phyloP scores from a whole-genome alignment of 1,284 basidiomycete genomes.

The Austropuccinia psidii region DNA sequence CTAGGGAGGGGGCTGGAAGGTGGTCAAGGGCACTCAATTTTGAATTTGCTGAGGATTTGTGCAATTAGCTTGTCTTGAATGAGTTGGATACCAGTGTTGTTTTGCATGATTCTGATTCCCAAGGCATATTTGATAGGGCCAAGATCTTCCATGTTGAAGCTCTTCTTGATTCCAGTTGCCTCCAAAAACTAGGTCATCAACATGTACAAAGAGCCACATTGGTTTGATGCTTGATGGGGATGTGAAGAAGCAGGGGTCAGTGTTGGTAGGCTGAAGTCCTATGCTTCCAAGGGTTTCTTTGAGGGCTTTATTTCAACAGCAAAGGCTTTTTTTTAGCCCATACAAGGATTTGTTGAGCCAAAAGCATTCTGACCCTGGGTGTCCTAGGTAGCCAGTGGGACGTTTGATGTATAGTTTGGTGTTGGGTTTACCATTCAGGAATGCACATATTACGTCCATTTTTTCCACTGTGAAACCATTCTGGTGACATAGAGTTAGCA shows the following conservation, averaged over 20 bases:
- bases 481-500: background rate
- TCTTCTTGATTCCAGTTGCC: background rate
- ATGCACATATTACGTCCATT: background rate
- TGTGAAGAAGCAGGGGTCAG: constrained; percentile 2
- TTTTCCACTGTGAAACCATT: background rate
- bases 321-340: background rate
- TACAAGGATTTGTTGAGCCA: background rate
- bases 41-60: background rate
- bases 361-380: background rate
- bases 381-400: background rate
- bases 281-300: background rate
- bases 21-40: background rate
- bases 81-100: background rate
- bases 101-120: background rate
- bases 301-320: constrained; percentile 18
- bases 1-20: background rate
- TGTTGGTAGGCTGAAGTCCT: background rate
- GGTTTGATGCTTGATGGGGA: background rate
- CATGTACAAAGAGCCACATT: background rate
- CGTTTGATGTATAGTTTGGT: background rate
- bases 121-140: background rate
- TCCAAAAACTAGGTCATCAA: constrained; percentile 1
- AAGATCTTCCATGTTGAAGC: constrained; percentile 25
- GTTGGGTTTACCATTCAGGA: background rate
- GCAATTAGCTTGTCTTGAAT: constrained; percentile 15